These are phyloP conservation scores for Ustilago trichophora DNA, from an alignment of 1,284 basidiomycete genomes.

Conservation along the genomic window DNA sequence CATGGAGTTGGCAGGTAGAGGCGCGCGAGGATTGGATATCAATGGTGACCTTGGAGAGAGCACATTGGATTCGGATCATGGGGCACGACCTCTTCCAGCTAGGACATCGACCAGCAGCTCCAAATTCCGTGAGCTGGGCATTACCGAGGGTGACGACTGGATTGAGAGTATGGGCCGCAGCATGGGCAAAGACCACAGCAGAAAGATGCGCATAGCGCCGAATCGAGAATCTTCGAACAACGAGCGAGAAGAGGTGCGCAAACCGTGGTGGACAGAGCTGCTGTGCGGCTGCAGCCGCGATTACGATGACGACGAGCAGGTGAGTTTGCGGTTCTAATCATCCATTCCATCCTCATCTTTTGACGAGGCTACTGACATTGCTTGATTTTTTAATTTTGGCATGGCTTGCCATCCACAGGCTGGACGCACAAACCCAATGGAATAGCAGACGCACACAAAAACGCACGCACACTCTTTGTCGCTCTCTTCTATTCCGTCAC, in stretches of 20 bases:
- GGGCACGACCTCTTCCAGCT: slow-evolving; percentile 6
- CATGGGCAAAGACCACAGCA: not conserved
- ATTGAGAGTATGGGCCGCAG: slow-evolving; percentile 15
- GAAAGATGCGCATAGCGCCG: slow-evolving; percentile 12
- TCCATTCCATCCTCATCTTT: not conserved
- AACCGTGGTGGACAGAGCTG: slow-evolving; percentile 53
- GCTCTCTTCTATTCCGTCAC: too few relatives aligned
- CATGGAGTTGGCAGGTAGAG: slow-evolving; percentile 27
- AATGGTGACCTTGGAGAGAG: slow-evolving; percentile 30
- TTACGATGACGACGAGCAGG: slow-evolving; percentile 52
- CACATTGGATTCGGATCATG: slow-evolving; percentile 9
- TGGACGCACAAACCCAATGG: slow-evolving; percentile 48
- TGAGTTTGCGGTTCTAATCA: slow-evolving; percentile 8
- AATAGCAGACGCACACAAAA: too few relatives aligned
- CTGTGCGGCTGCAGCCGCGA: slow-evolving; percentile 48
- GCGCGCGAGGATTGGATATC: not conserved
- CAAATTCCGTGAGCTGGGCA: slow-evolving; percentile 46
- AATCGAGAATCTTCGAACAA: slow-evolving; percentile 1
- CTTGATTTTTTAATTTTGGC: too few relatives aligned
- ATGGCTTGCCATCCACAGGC: slow-evolving; percentile 14
- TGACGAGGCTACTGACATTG: too few relatives aligned
- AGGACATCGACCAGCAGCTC: slow-evolving; percentile 43
- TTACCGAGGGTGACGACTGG: slow-evolving; percentile 42
- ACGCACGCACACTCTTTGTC: too few relatives aligned
- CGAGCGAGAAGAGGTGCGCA: slow-evolving; percentile 16